phyloP scores from a whole-genome alignment of 768 basidiomycete species.

The Phaffia australis region DNA sequence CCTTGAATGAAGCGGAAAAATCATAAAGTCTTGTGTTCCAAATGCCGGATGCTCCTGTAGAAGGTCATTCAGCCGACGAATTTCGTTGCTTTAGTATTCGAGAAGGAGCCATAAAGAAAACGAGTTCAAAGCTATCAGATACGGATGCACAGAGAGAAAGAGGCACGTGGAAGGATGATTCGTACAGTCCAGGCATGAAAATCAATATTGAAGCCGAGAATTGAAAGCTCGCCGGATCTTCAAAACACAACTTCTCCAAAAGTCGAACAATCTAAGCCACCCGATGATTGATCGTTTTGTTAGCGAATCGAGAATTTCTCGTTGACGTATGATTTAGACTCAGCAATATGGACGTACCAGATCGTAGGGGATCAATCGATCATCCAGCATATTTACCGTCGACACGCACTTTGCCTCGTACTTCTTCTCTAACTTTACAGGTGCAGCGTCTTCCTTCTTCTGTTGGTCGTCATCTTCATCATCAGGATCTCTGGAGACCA shows the following conservation, averaged over 20 bases:
- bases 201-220: conserved; percentile 76
- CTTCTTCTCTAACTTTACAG: conserved; percentile 52
- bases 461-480: conserved; percentile 50
- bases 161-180: neutral
- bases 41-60: conserved; percentile 65
- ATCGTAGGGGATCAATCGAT: conserved; percentile 80
- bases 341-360: conserved; percentile 37
- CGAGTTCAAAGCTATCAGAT: conserved; percentile 2
- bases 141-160: neutral
- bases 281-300: neutral
- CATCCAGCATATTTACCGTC: conserved; percentile 76
- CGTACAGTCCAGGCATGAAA: conserved; percentile 76
- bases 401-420: conserved; percentile 63
- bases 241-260: conserved; percentile 71
- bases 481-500: conserved; percentile 43
- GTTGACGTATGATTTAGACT: neutral
- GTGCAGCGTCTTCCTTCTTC: conserved; percentile 31
- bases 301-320: neutral
- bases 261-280: conserved; percentile 51
- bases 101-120: neutral
- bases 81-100: conserved; percentile 50
- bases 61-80: conserved; percentile 72
- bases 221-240: conserved; percentile 43
- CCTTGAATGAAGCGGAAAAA: conserved; percentile 83
- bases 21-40: conserved; percentile 54